These are phyloP conservation scores for Diplodia sapinea DNA, from an alignment of 2,329 filamentous ascomycete species.

Conservation along the genomic window DNA sequence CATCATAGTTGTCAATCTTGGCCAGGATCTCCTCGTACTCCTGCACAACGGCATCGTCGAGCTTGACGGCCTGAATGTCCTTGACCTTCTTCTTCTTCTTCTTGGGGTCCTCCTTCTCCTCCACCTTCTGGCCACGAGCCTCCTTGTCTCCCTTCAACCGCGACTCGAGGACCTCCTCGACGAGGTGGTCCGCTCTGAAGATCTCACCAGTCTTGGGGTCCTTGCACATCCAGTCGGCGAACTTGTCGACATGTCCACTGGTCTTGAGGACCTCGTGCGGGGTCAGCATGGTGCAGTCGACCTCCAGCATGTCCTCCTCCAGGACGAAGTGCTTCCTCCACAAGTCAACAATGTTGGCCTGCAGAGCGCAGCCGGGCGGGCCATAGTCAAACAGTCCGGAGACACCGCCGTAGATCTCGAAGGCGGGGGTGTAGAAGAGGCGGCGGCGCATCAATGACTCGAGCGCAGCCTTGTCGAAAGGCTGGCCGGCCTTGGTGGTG, in stretches of 20 bases:
- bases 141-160: constrained; percentile 90
- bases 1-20: constrained; percentile 93
- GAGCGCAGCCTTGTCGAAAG: constrained; percentile 80
- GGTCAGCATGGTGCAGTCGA: constrained; percentile 93
- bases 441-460: constrained; percentile 73
- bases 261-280: constrained; percentile 95
- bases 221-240: constrained; percentile 99
- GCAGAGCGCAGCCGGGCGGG: constrained; percentile 82
- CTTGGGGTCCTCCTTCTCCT: constrained; percentile 78
- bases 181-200: constrained; percentile 92
- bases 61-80: constrained; percentile 77
- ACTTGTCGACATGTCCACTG: constrained; percentile 92
- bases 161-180: constrained; percentile 89
- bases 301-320: constrained; percentile 90
- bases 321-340: constrained; percentile 94
- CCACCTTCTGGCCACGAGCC: constrained; percentile 78
- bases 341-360: constrained; percentile 83
- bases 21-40: constrained; percentile 93
- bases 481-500: constrained; percentile 79
- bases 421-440: constrained; percentile 90
- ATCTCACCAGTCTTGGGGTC: constrained; percentile 98
- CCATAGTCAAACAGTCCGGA: constrained; percentile 93
- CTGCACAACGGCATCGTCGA: constrained; percentile 82
- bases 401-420: constrained; percentile 92
- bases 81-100: constrained; percentile 87